A percentile compares a stretch with the other conserved stretches of the same genome.
These are phyloP conservation scores for Paracorniculantispora psalliotae DNA, from an alignment of 2,329 filamentous ascomycete genomes.

Conservation along the genomic window DNA sequence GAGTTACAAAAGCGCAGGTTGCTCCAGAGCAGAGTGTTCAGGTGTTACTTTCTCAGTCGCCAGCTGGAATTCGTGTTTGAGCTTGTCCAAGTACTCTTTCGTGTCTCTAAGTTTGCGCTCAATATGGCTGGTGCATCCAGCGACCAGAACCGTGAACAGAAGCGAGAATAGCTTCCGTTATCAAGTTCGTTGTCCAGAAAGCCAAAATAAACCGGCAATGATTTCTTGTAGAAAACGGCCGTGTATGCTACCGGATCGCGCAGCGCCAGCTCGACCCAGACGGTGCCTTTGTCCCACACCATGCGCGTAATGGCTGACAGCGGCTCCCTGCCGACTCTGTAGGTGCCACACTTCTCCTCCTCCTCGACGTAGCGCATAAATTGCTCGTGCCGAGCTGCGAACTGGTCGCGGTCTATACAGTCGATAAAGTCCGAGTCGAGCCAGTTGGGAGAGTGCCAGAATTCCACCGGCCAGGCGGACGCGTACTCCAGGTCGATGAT, in stretches of 20 bases:
- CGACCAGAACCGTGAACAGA: too few relatives aligned
- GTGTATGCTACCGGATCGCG: slow-evolving; percentile 15
- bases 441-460: slow-evolving; percentile 27
- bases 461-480: slow-evolving; percentile 25
- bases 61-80: too few relatives aligned
- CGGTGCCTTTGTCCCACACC: slow-evolving; percentile 14
- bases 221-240: slow-evolving; percentile 16
- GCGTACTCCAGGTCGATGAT: slow-evolving; percentile 33
- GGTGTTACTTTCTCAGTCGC: too few relatives aligned
- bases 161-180: too few relatives aligned
- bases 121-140: too few relatives aligned
- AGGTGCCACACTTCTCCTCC: background rate
- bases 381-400: slow-evolving; percentile 6
- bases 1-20: too few relatives aligned
- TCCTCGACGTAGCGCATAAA: slow-evolving; percentile 12
- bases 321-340: background rate
- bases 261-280: slow-evolving; percentile 16
- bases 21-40: too few relatives aligned
- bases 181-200: too few relatives aligned
- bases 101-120: too few relatives aligned
- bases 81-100: too few relatives aligned
- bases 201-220: too few relatives aligned
- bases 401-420: slow-evolving; percentile 7
- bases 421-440: slow-evolving; percentile 29
- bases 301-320: slow-evolving; percentile 15